phyloP scores from a whole-genome alignment of 768 basidiomycete species.

The Lanmaoa pseudosensibilis region DNA sequence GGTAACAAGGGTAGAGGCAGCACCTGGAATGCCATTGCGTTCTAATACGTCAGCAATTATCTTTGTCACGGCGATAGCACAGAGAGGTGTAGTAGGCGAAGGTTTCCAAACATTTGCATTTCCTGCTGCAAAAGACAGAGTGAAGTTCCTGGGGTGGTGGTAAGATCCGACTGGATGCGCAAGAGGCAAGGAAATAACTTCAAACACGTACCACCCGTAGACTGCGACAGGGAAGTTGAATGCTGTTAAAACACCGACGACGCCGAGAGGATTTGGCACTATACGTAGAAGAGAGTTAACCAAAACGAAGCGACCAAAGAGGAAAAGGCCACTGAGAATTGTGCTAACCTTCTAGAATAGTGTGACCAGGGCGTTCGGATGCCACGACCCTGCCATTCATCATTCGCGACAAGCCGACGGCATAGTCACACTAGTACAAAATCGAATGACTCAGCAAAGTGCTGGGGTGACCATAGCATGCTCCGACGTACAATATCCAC shows the following conservation, averaged over 20 bases:
- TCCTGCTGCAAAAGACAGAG: conserved; percentile 83
- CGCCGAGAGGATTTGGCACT: conserved; percentile 90
- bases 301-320: conserved; percentile 1
- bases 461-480: background rate
- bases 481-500: conserved; percentile 77
- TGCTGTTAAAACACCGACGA: conserved; percentile 77
- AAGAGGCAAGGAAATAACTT: conserved; percentile 1
- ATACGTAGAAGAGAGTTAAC: conserved; percentile 19
- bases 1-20: conserved; percentile 77
- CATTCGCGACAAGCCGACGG: conserved; percentile 88
- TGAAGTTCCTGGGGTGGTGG: conserved; percentile 70
- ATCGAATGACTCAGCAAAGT: conserved; percentile 8
- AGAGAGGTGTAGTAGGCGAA: conserved; percentile 83
- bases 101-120: conserved; percentile 98
- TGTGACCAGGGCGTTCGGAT: conserved; percentile 88
- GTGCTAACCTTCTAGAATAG: conserved; percentile 77
- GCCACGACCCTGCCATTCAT: conserved; percentile 89
- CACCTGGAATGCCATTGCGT: conserved; percentile 79
- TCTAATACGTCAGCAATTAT: conserved; percentile 82
- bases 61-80: conserved; percentile 86
- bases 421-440: conserved; percentile 86
- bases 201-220: conserved; percentile 70
- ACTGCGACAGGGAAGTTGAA: conserved; percentile 98
- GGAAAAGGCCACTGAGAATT: background rate
- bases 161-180: conserved; percentile 8